Evolutionary conservation across 2,329 filamentous ascomycete genomes (phyloP).

Genomic region (Plenodomus biglobosus): DNA sequence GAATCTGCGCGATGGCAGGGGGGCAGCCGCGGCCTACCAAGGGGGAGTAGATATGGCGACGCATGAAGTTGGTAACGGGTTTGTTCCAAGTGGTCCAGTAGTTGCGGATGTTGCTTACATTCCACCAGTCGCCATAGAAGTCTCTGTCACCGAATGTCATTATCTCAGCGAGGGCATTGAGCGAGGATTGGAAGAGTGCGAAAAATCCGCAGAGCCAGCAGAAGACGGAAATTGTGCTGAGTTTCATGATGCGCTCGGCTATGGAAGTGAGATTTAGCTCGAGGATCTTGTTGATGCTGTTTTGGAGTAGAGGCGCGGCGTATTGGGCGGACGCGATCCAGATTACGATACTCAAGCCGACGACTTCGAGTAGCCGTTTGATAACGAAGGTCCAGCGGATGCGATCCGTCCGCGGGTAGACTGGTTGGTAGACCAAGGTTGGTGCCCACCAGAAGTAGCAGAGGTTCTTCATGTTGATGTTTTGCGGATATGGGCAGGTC

Average conservation of each 20-base stretch:
- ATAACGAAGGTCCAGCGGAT: conserved; percentile 87
- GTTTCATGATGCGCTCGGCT: conserved; percentile 85
- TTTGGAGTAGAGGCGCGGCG: conserved; percentile 82
- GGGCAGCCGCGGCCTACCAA: conserved; percentile 82
- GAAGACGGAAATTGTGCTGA: conserved; percentile 90
- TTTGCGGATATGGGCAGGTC: conserved; percentile 81
- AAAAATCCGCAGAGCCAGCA: conserved; percentile 99
- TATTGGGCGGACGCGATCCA: conserved; percentile 97
- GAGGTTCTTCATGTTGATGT: conserved; percentile 85
- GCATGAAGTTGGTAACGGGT: conserved; percentile 96
- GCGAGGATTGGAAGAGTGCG: conserved; percentile 86
- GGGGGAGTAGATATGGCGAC: conserved; percentile 87
- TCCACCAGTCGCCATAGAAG: conserved; percentile 99
- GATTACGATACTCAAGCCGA: conserved; percentile 81
- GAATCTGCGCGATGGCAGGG: conserved; percentile 67
- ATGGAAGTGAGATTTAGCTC: conserved; percentile 79
- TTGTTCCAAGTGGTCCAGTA: conserved; percentile 99
- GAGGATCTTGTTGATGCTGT: conserved; percentile 85
- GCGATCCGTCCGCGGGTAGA: conserved; percentile 80
- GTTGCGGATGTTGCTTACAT: conserved; percentile 70
- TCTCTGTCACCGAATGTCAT: conserved; percentile 88
- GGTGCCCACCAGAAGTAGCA: conserved; percentile 98
- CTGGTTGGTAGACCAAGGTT: conserved; percentile 93
- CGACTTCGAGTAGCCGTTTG: conserved; percentile 78
- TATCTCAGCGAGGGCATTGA: conserved; percentile 90